phyloP scores from a whole-genome alignment of 306 rosid species.

The Fagus sylvatica region DNA sequence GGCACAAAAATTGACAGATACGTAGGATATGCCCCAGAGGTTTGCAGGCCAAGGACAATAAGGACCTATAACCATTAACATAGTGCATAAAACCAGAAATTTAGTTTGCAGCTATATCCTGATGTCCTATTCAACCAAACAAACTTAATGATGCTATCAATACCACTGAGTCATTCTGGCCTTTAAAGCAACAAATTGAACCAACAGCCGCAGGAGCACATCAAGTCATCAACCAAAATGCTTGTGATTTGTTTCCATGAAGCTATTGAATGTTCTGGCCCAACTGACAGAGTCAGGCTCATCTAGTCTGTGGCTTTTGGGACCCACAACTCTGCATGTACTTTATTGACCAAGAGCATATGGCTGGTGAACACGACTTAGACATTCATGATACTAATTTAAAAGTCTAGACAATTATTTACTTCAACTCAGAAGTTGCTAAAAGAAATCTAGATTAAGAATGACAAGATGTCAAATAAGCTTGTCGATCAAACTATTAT shows the following conservation, averaged over 20 bases:
- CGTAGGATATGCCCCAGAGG: neutral
- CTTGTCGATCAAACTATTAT: neutral
- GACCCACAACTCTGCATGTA: neutral
- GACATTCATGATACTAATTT: neutral
- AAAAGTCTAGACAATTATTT: neutral
- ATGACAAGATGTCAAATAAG: neutral
- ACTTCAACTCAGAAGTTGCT: neutral
- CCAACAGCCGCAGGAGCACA: neutral
- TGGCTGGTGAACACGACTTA: neutral
- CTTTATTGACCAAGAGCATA: neutral
- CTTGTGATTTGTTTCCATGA: neutral
- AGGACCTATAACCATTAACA: neutral
- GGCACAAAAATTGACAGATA: neutral
- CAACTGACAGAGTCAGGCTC: neutral
- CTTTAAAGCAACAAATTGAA: conserved; percentile 16
- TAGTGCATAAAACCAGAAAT: conserved; percentile 2
- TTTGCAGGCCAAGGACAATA: neutral
- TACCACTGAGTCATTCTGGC: conserved; percentile 11
- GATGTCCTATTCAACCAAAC: neutral
- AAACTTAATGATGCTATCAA: neutral
- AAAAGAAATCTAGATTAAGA: neutral
- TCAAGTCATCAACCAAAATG: neutral
- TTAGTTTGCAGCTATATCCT: neutral
- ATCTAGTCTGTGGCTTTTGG: neutral
- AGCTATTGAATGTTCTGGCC: neutral